Evolutionary conservation across 83 land plant genomes (phyloP).

Genomic region (Thuja plicata): DNA sequence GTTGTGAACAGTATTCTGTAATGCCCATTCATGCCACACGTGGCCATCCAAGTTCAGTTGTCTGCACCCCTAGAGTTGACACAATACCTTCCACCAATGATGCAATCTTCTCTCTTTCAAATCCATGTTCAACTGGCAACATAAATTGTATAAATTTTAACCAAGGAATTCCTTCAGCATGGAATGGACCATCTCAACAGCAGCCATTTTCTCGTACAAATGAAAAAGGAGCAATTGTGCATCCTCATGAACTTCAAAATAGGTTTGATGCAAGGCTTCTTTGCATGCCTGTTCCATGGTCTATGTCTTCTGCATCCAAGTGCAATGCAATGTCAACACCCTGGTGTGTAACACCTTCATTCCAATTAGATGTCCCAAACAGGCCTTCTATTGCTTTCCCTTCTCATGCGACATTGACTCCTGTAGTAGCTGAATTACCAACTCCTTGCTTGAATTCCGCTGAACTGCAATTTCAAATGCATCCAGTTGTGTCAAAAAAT

Average conservation of each 20-base stretch:
- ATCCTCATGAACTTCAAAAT: background rate
- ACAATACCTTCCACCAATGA: slow-evolving; percentile 1
- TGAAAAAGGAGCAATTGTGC: slow-evolving; percentile 1
- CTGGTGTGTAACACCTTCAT: background rate
- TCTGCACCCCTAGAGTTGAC: slow-evolving; percentile 9
- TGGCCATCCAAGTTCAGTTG: slow-evolving; percentile 1
- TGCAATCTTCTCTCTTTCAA: background rate
- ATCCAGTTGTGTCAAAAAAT: background rate
- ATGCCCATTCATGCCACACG: background rate
- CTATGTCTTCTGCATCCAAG: background rate
- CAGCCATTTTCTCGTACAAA: background rate
- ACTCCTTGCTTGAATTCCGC: background rate
- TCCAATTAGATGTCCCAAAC: background rate
- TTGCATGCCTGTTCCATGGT: slow-evolving; percentile 10
- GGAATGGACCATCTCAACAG: slow-evolving; percentile 8
- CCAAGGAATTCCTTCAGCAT: background rate
- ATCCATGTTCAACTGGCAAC: background rate
- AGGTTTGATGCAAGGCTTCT: slow-evolving; percentile 11
- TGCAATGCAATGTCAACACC: background rate
- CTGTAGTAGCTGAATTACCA: background rate
- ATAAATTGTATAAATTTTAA: background rate
- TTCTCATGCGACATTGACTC: background rate
- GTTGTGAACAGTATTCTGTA: slow-evolving; percentile 6
- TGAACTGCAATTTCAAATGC: slow-evolving; percentile 1
- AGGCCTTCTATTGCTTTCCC: slow-evolving; percentile 1